Evolutionary conservation across 371 early-diverging fungal species (phyloP), one percentile per base, ranked within the genome.

Genomic region (Dinochytrium kinnereticum): DNA sequence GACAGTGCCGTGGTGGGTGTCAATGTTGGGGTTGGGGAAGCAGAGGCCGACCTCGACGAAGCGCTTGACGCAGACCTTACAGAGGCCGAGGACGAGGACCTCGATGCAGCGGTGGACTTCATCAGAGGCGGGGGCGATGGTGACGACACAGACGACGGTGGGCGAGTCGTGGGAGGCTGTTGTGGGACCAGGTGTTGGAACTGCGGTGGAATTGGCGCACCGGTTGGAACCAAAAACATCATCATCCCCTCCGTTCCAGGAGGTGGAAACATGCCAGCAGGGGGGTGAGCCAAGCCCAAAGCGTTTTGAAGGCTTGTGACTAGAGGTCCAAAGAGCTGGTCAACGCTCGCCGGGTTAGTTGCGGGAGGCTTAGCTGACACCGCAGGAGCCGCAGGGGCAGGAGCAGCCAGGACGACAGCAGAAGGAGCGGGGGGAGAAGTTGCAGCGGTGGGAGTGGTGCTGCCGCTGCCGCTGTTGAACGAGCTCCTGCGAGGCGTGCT

Each of bases 241-340:
- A 53, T 53, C 61, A 31, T 13, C 13, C 34, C 61, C 61, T 10
- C 61, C 3, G 61, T 26, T 17, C 36, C 61, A 13, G 13, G 55
- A 13, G 55, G 55, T 53, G 55, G 55, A 26, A 53, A 13, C 5
- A 26, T 26, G 13, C 55, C 55, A 15, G 55, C n/a, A 53, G 55
- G 44, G 13, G 44, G 44, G 44, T 44, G 44, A 26, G 5, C 26
- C 7, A 55, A 24, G 24, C 57, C 57, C 15, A 55, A 10, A 19
- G 57, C 57, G 24, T 30, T 55, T 7, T 30, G 57, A 55, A 55
- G 57, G 57, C 57, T 55, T 26, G 57, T 7, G 17, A 55, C 57
- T 5, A 55, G 57, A 19, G 57, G 57, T 26, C 57, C 57, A 55
- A 55, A 55, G 26, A 55, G 57, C 57, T 55, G 57, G 57, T 55